phyloP scores from a whole-genome alignment of 768 basidiomycete species.

The Hygrophoropsis aurantiaca region DNA sequence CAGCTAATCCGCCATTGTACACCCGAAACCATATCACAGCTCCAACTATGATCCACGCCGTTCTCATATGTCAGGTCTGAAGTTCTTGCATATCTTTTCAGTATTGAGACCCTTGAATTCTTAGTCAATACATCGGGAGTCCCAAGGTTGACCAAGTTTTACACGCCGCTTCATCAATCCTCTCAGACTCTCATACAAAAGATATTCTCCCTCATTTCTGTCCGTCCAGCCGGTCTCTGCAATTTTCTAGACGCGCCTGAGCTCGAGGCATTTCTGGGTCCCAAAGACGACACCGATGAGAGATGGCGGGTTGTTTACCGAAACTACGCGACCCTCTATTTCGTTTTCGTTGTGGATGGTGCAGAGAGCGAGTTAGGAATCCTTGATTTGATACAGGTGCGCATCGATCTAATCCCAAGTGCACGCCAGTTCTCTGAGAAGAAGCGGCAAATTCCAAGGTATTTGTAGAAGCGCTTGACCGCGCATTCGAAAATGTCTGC shows the following conservation, averaged over 20 bases:
- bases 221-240: constrained; percentile 81
- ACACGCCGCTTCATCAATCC: constrained; percentile 65
- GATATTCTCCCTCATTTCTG: constrained; percentile 86
- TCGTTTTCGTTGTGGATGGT: constrained; percentile 95
- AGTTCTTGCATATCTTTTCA: constrained; percentile 14
- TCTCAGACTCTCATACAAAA: constrained; percentile 74
- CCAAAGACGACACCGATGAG: constrained; percentile 49
- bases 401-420: constrained; percentile 17
- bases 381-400: constrained; percentile 92
- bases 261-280: constrained; percentile 70
- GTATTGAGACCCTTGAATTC: constrained; percentile 17
- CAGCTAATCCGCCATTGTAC: too few relatives aligned
- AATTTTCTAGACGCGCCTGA: constrained; percentile 96
- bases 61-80: constrained; percentile 69
- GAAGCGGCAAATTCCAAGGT: constrained; percentile 47
- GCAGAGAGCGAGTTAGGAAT: constrained; percentile 97
- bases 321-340: constrained; percentile 94
- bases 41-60: constrained; percentile 73
- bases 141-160: constrained; percentile 84
- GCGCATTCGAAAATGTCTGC: constrained; percentile 97
- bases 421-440: neutral
- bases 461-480: constrained; percentile 94
- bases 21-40: neutral
- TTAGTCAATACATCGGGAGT: constrained; percentile 93
- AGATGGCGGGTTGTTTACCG: constrained; percentile 89